Conservation (phyloP, 345 rosid genomes). For the Schrenkiella parvula region DNA sequence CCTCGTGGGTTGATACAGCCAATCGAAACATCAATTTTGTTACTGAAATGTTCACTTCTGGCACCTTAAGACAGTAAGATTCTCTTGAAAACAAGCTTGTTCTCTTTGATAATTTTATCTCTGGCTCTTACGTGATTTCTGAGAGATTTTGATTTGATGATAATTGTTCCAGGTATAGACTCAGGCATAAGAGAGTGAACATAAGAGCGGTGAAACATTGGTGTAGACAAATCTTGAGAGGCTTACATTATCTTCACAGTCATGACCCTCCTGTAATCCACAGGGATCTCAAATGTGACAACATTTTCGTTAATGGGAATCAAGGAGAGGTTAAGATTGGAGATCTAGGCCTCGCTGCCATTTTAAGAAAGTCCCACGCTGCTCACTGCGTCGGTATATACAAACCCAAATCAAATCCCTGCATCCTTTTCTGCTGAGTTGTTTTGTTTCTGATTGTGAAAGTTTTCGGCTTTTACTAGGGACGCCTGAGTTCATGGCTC, state of each 20-base stretch:
- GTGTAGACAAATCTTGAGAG: slow-evolving; percentile 86
- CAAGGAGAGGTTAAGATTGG: slow-evolving; percentile 94
- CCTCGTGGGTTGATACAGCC: slow-evolving; percentile 79
- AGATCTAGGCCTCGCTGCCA: slow-evolving; percentile 62
- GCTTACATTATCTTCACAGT: slow-evolving; percentile 73
- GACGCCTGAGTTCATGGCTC: slow-evolving; percentile 99
- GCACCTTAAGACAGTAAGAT: slow-evolving; percentile 87
- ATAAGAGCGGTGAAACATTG: slow-evolving; percentile 79
- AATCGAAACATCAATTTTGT: slow-evolving; percentile 81
- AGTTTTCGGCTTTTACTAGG: slow-evolving; percentile 44
- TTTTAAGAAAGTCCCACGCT: slow-evolving; percentile 35
- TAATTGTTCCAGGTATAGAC: slow-evolving; percentile 49
- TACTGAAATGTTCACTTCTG: slow-evolving; percentile 95
- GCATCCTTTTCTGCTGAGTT: background rate
- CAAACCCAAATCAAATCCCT: background rate
- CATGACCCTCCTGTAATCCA: slow-evolving; percentile 90
- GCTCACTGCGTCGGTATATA: slow-evolving; percentile 35
- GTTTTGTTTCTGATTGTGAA: background rate
- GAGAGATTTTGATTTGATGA: background rate
- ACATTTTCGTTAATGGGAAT: slow-evolving; percentile 83
- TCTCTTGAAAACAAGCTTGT: background rate
- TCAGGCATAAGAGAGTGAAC: slow-evolving; percentile 74
- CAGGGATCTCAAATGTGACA: slow-evolving; percentile 92
- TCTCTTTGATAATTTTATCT: background rate
- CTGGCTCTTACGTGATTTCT: background rate